Evolutionary conservation across 2,329 filamentous ascomycete genomes (phyloP).

Genomic region (Phaeosphaeriaceae sp.): DNA sequence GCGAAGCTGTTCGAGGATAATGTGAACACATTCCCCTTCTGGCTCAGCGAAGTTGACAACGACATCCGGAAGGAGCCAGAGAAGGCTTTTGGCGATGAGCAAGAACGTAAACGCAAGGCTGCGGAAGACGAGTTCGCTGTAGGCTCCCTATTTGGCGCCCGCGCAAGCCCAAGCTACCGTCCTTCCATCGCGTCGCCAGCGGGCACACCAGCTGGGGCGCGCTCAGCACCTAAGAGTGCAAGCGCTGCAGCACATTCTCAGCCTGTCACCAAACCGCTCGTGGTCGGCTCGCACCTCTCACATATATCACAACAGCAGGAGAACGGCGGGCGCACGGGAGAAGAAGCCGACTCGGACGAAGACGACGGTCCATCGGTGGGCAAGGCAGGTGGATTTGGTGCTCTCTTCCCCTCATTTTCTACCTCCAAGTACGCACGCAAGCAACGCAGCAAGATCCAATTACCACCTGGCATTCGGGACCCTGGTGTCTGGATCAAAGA

Average conservation of each 20-base stretch:
- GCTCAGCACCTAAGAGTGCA: conserved; percentile 30
- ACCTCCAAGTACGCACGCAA: conserved; percentile 70
- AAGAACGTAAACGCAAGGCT: conserved; percentile 79
- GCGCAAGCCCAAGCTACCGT: conserved; percentile 52
- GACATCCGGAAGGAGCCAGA: conserved; percentile 95
- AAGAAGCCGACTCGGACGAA: conserved; percentile 58
- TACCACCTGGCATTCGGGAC: conserved; percentile 88
- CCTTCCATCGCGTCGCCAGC: conserved; percentile 70
- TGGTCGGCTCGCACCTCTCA: conserved; percentile 26
- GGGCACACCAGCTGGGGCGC: conserved; percentile 61
- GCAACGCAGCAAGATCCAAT: conserved; percentile 57
- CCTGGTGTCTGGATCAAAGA: conserved; percentile 94
- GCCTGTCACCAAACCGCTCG: conserved; percentile 22
- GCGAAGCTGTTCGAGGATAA: conserved; percentile 91
- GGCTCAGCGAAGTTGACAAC: conserved; percentile 88
- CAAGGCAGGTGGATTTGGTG: conserved; percentile 63
- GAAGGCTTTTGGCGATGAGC: conserved; percentile 88
- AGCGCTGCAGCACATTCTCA: conserved; percentile 27
- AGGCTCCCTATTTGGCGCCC: conserved; percentile 77
- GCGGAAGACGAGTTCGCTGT: conserved; percentile 89
- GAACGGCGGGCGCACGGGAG: conserved; percentile 49
- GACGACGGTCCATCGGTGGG: conserved; percentile 49
- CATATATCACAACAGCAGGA: conserved; percentile 16
- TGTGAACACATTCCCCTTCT: conserved; percentile 95
- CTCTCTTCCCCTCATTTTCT: conserved; percentile 82